Base-by-base conservation (phyloP, 2,329 filamentous ascomycete genomes). In the Pseudogymnoascus sp. region DNA sequence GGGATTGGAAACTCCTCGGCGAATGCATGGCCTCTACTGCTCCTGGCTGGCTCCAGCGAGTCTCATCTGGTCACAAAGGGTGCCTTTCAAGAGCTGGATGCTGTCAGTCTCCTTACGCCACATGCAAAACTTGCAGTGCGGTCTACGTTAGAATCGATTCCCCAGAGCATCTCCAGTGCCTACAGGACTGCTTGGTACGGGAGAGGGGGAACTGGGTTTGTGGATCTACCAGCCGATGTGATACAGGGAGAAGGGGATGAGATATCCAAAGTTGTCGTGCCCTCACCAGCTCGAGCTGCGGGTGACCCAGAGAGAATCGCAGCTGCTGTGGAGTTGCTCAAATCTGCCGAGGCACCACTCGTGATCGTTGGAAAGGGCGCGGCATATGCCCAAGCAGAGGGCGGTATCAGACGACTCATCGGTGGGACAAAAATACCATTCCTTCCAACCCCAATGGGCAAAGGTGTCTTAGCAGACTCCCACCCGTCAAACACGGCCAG, bases 361-460 rank as follows among this genome's bases (percentile, higher is more conserved):
- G 69, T 85, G 2, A 76, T 85, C 31, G 71, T 85, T 63, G 82
- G 83, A 0, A 85, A 85, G 67, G 82, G 82, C 3, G 80, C 81
- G 4, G 80, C 81, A 17, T 84, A 83, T 71, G 78, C 80, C 28
- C 76, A 77, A 60, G 79, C 82, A 3, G 82, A 84, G 66, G 36
- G 64, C 1, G 68, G 71, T 1, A 79, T 84, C 62, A 73, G 77
- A 26, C 66, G 72, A 11, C 71, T 84, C 28, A 74, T 84, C 23
- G 71, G 81, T 53, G 69, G 72, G 67, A 80, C 79, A 9, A 73
- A 77, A 26, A 74, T 85, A 10, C 82, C 82, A 0, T 85, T 85
- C 69, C 73, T 85, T 6, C 81, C 82, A 0, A 83, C 81, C 1
- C 83, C 82, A 0, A 85, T 84, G 81, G 83, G 82, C 4, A 85